Evolutionary conservation across 1,284 basidiomycete genomes (phyloP), one percentile per base, ranked within the genome.

Genomic region (Agaricales sp.): DNA sequence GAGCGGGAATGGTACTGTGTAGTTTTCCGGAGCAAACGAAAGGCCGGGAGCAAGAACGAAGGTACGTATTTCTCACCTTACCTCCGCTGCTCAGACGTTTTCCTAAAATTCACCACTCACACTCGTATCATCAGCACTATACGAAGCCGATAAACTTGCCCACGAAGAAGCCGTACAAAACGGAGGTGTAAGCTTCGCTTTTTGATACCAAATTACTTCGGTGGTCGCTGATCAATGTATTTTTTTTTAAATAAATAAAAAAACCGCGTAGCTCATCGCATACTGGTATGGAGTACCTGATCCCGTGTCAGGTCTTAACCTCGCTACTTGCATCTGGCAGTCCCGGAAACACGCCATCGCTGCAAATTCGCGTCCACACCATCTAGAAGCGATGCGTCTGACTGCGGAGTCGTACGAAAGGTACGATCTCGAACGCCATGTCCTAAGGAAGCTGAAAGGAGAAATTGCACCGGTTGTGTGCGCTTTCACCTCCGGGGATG

Each of bases 241-340:
- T 26, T 44, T 44, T 19, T 45, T 39, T 26, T 14, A n/a, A n/a
- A n/a, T n/a, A n/a, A n/a, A n/a, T n/a, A n/a, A n/a, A n/a, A n/a
- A n/a, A n/a, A n/a, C n/a, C n/a, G n/a, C n/a, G n/a, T 51, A 87
- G 83, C 69, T 90, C 23, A 75, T 90, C 48, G 68, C 88, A 57
- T 94, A 94, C 62, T 93, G 92, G 91, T 93, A 92, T 58, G 92
- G 91, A 19, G 76, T 84, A n/a, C 92, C 92, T 1, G 73, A 91
- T 57, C 70, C 71, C 44, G 59, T 68, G 18, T 84, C 82, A 0
- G 84, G 90, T 0, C 72, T 88, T 64, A 95, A 95, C 63, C 79
- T 94, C 47, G 91, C 92, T 2, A 94, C 92, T n/a, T 95, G 92
- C 68, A 86, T 95, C 46, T 96, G 92, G 92, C 87, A 91, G 64